Evolutionary conservation across 495 filamentous ascomycete genomes (phyloP), one percentile per base, ranked within the genome.

Genomic region (Annulohypoxylon bovei): DNA sequence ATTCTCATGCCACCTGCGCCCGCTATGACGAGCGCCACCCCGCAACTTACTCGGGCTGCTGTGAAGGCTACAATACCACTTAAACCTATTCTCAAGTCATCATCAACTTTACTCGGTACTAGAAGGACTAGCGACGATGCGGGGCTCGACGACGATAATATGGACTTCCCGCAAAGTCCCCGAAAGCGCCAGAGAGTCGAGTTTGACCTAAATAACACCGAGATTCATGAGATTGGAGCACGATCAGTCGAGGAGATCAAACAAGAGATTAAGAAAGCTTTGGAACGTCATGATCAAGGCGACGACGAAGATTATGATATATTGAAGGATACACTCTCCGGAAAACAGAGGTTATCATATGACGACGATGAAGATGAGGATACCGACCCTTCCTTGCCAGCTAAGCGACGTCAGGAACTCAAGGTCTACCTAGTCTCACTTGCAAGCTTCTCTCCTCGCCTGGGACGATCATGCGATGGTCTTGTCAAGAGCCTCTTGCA

Each of bases 371-470:
- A 80, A 0, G 79, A 79, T 32, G 78, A 78, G 5, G 73, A 74
- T 6, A 67, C 68, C 12, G 80, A 78, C 49, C 77, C 76, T 18
- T 50, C 59, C 16, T 50, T 82, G 81, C 54, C 77, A 81, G 58
- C 83, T 82, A 63, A 85, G 81, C 71, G 82, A 81, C 62, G 70
- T 7, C 80, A 82, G 18, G 83, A 90, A 39, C 77, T 97, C 68
- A 88, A 85, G 65, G 84, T 89, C 60, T 93, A 97, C 71, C 79
- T 95, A n/a, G 75, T 92, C 59, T 93, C 91, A 23, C 84, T 98
- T 55, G 86, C 91, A n/a, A 88, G 86, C 50, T 90, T 90, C 65
- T 87, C 91, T 6, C 88, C 90, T 22, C 79, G 88, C 22, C 82
- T 99, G 25, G 81, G 76, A 37, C 88, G 87, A 70, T 87, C 86